Base-by-base conservation (phyloP, 768 basidiomycete genomes). In the Porphyrellus cyaneotinctus region DNA sequence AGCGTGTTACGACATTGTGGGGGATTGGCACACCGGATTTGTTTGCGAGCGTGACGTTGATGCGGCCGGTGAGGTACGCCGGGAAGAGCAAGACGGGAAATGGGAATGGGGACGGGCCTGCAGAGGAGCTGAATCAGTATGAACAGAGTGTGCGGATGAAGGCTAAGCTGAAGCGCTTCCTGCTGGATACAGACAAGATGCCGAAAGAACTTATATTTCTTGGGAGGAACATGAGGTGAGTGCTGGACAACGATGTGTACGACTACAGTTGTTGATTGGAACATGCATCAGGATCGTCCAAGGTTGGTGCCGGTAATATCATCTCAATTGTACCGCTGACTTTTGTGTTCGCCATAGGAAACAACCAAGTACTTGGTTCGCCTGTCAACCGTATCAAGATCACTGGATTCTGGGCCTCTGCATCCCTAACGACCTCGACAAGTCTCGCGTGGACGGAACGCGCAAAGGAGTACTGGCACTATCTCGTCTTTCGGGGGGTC, bases 331-430 rank as follows among this genome's bases (percentile, higher is more conserved):
- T n/a, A 10, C 23, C 37, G 30, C 13, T 43, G 30, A 51, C 20
- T 9, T 30, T 56, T 11, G n/a, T 9, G 26, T 56, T 11, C 14
- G 7, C 32, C 12, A 0, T 14, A 85, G 78, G 86, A 17, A 91
- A 91, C 68, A 92, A 92, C 60, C 88, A 93, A 67, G 73, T 79
- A 2, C 81, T 95, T 33, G 88, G 89, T 14, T 88, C 88, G 3
- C 92, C 92, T 0, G 88, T 92, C 1, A 94, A 95, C 64, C 82
- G 92, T 18, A 85, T 97, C 71, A 93, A 91, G 68, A 88, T 95
- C 49, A 91, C 88, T 0, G 92, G 88, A 0, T 81, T 80, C 65
- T 91, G 84, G 81, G 93, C 91, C 24, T 85, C 89, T 5, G 75
- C 78, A 22, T 85, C 87, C 5, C 75, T 88, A 6, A 70, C 76